phyloP scores from a whole-genome alignment of 805 yeast genomes.

The Candida loeiensis region DNA sequence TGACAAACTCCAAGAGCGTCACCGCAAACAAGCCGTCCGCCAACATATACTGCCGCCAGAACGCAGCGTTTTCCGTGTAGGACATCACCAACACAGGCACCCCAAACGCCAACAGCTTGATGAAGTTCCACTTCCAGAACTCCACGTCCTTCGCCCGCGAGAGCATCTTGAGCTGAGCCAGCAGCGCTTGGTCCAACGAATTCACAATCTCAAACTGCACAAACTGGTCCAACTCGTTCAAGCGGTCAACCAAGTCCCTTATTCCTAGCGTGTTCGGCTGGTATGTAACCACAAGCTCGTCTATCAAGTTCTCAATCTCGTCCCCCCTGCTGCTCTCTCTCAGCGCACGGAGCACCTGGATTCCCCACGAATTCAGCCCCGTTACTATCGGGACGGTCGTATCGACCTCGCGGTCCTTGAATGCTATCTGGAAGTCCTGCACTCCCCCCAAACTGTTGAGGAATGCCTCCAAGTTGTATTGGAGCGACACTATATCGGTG shows the following conservation, averaged over 20 bases:
- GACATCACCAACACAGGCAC: slow-evolving; percentile 55
- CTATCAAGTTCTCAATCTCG: slow-evolving; percentile 19
- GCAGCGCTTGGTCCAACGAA: slow-evolving; percentile 49
- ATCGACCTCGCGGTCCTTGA: slow-evolving; percentile 12
- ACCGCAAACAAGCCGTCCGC: slow-evolving; percentile 61
- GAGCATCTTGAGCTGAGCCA: slow-evolving; percentile 66
- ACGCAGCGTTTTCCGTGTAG: slow-evolving; percentile 41
- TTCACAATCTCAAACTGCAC: slow-evolving; percentile 48
- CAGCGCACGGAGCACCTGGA: slow-evolving; percentile 14
- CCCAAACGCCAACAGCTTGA: slow-evolving; percentile 53
- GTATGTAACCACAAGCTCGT: slow-evolving; percentile 45
- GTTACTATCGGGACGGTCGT: slow-evolving; percentile 11
- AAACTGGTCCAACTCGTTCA: slow-evolving; percentile 47
- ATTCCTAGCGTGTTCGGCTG: slow-evolving; percentile 55
- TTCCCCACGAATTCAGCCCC: slow-evolving; percentile 14
- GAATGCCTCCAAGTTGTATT: slow-evolving; percentile 40
- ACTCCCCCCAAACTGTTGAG: slow-evolving; percentile 33
- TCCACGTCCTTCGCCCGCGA: slow-evolving; percentile 67
- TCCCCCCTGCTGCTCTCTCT: slow-evolving; percentile 12
- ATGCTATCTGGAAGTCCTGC: slow-evolving; percentile 20
- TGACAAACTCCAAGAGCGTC: slow-evolving; percentile 53
- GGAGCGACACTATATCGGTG: slow-evolving; percentile 27
- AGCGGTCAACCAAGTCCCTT: slow-evolving; percentile 51
- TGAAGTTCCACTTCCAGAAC: slow-evolving; percentile 62
- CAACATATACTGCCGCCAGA: slow-evolving; percentile 30